Conservation (phyloP, 805 yeast species). For the Millerago galiae region DNA sequence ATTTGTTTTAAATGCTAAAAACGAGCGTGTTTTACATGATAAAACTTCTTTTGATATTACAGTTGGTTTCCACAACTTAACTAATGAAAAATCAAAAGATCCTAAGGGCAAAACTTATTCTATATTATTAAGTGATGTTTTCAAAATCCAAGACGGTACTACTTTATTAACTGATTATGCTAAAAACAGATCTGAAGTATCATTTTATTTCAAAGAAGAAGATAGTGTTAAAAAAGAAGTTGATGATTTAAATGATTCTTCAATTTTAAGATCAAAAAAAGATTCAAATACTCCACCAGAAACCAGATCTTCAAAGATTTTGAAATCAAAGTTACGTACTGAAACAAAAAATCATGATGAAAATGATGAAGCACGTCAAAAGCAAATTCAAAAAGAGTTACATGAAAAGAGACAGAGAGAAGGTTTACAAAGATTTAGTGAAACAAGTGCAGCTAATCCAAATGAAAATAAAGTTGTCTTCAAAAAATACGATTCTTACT, state of each 20-base stretch:
- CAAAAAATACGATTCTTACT: slow-evolving; percentile 89
- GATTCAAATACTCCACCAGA: slow-evolving; percentile 25
- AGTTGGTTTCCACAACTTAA: slow-evolving; percentile 67
- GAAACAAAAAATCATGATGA: slow-evolving; percentile 72
- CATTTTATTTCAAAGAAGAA: slow-evolving; percentile 77
- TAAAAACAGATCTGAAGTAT: slow-evolving; percentile 64
- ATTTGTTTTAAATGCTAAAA: slow-evolving; percentile 66
- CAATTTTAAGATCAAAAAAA: slow-evolving; percentile 20
- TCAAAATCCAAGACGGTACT: slow-evolving; percentile 52
- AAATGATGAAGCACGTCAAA: slow-evolving; percentile 70
- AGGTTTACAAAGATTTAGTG: slow-evolving; percentile 76
- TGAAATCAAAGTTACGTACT: slow-evolving; percentile 73
- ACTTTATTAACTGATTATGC: slow-evolving; percentile 72
- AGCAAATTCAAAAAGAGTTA: slow-evolving; percentile 73
- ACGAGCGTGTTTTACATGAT: slow-evolving; percentile 57
- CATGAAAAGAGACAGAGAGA: slow-evolving; percentile 83
- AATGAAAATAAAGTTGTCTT: slow-evolving; percentile 65
- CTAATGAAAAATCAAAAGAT: slow-evolving; percentile 38
- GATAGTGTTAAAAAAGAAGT: slow-evolving; percentile 33
- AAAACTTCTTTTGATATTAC: slow-evolving; percentile 73
- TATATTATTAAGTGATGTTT: slow-evolving; percentile 73
- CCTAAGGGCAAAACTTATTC: slow-evolving; percentile 57
- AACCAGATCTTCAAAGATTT: slow-evolving; percentile 48
- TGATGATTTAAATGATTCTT: slow-evolving; percentile 34
- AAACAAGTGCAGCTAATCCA: slow-evolving; percentile 63